Conservation (phyloP, 169 alveolate genomes). For the Plasmodium gallinaceum region DNA sequence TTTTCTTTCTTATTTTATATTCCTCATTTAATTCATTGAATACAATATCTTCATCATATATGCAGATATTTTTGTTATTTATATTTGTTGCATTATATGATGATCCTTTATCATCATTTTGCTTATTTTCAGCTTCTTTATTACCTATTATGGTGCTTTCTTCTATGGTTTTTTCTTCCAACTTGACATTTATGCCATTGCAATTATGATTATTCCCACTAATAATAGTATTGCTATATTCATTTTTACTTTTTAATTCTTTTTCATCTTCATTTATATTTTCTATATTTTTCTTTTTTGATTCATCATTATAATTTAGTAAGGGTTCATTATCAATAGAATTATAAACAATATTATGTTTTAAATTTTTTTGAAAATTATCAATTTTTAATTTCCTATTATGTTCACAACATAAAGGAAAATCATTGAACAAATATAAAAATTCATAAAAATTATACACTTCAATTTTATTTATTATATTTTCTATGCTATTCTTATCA, state of each 20-base stretch:
- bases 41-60: slow-evolving; percentile 27
- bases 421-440: slow-evolving; percentile 17
- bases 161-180: too few relatives aligned
- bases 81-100: too few relatives aligned
- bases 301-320: not conserved
- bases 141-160: too few relatives aligned
- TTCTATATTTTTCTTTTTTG: too few relatives aligned
- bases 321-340: not conserved
- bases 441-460: slow-evolving; percentile 42
- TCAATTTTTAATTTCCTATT: not conserved
- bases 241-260: too few relatives aligned
- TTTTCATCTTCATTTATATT: too few relatives aligned
- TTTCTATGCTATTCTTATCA: slow-evolving; percentile 1
- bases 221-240: too few relatives aligned
- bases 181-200: too few relatives aligned
- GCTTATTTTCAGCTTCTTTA: too few relatives aligned
- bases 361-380: not conserved
- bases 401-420: slow-evolving; percentile 24
- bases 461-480: slow-evolving; percentile 6
- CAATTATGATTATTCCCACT: too few relatives aligned
- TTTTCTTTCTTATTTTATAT: not conserved
- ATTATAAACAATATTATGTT: not conserved
- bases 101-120: not conserved
- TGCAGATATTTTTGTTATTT: slow-evolving; percentile 2
- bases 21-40: not conserved